These are phyloP conservation scores for Tympanopsis confertula DNA, from an alignment of 2,329 filamentous ascomycete genomes.

Conservation along the genomic window DNA sequence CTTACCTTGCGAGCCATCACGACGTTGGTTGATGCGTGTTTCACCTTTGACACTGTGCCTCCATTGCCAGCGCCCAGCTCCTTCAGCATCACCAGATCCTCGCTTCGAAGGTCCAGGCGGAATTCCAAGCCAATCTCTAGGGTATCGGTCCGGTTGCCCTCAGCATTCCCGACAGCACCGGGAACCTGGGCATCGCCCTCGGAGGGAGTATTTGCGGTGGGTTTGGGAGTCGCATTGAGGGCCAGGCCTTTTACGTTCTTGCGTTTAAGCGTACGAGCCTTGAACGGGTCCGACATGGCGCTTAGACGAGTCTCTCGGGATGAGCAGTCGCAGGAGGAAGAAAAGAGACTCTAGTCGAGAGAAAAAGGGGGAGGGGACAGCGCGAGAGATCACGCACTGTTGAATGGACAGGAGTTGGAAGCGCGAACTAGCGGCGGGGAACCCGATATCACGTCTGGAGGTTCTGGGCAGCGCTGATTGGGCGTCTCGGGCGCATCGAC, in stretches of 20 bases:
- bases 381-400: too few species aligned
- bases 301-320: too few species aligned
- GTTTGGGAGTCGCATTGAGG: slow-evolving; percentile 65
- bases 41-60: slow-evolving; percentile 95
- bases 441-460: too few species aligned
- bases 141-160: slow-evolving; percentile 46
- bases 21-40: slow-evolving; percentile 85
- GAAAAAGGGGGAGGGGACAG: too few species aligned
- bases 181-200: slow-evolving; percentile 52
- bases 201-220: slow-evolving; percentile 48
- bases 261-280: slow-evolving; percentile 81
- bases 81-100: slow-evolving; percentile 85
- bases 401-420: too few species aligned
- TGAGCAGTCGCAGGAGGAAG: background rate
- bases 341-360: too few species aligned
- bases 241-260: slow-evolving; percentile 97
- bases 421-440: too few species aligned
- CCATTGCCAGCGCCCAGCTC: slow-evolving; percentile 94
- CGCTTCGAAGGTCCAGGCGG: slow-evolving; percentile 79
- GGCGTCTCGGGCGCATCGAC: too few species aligned
- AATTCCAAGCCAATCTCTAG: slow-evolving; percentile 97
- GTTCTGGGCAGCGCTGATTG: too few species aligned
- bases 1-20: slow-evolving; percentile 93
- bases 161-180: slow-evolving; percentile 7
- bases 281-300: slow-evolving; percentile 48